phyloP scores from a whole-genome alignment of 192 early-diverging fungal species.

The Phycomyces blakesleeanus region DNA sequence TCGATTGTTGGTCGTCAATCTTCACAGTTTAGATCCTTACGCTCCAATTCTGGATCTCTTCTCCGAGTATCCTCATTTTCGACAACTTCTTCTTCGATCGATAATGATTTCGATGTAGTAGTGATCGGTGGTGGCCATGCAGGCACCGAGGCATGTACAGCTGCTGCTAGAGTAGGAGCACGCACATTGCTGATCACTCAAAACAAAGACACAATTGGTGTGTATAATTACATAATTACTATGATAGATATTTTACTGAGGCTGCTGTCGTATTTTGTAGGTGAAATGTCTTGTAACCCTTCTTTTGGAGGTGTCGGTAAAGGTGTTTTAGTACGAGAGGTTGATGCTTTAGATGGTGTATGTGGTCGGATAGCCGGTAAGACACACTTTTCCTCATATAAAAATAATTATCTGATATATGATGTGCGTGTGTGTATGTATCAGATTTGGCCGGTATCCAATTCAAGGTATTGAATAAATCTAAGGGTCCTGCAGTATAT shows the following conservation, averaged over 20 bases:
- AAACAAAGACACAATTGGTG: conserved; percentile 68
- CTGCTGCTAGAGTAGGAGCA: conserved; percentile 71
- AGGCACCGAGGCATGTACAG: conserved; percentile 77
- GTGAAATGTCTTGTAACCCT: conserved; percentile 87
- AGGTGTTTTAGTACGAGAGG: conserved; percentile 73
- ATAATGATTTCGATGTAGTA: conserved; percentile 60
- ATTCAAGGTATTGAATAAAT: conserved; percentile 76
- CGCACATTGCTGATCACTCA: conserved; percentile 72
- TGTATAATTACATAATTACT: neutral
- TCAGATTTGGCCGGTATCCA: conserved; percentile 32
- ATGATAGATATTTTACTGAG: neutral
- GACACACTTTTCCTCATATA: neutral
- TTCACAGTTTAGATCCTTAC: no score
- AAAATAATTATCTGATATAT: neutral
- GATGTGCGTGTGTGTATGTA: no score
- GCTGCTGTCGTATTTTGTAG: conserved; percentile 16
- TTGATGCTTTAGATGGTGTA: conserved; percentile 83
- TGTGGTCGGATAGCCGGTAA: conserved; percentile 67
- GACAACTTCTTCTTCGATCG: neutral
- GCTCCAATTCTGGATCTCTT: no score
- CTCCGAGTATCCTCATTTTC: neutral
- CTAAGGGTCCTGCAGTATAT: conserved; percentile 80
- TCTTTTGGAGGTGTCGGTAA: conserved; percentile 85
- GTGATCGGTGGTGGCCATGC: conserved; percentile 85
- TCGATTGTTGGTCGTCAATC: no score